Conservation (phyloP, 108 stramenopile genomes). For the Parmales sp. region DNA sequence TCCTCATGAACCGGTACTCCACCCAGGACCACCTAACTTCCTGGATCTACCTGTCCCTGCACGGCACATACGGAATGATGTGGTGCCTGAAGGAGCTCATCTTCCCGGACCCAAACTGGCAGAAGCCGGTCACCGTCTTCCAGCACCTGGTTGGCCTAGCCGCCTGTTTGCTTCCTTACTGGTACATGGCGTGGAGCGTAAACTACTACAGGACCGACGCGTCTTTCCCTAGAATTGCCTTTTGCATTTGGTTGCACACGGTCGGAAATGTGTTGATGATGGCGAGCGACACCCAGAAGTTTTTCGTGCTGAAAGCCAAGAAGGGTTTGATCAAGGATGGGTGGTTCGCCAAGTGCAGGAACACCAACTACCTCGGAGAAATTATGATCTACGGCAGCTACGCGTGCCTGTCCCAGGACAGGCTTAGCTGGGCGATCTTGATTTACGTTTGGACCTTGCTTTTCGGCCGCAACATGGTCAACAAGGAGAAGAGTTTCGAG, state of each 20-base stretch:
- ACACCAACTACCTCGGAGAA: conserved; percentile 7
- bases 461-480: neutral
- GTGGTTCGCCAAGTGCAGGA: conserved; percentile 2
- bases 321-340: neutral
- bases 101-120: conserved; percentile 6
- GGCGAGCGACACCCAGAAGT: neutral
- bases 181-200: neutral
- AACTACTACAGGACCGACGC: neutral
- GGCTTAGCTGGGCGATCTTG: neutral
- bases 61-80: conserved; percentile 1
- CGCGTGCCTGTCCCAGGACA: neutral
- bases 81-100: neutral
- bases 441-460: neutral
- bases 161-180: neutral
- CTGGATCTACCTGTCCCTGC: neutral
- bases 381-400: conserved; percentile 9
- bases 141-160: neutral
- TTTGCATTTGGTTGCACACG: neutral
- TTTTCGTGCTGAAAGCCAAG: neutral
- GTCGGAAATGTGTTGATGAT: neutral
- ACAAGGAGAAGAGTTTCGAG: neutral
- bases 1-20: neutral
- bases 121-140: neutral
- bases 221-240: neutral
- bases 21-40: neutral